Conservation (phyloP, 768 basidiomycete genomes). For the Clathrus columnatus region DNA sequence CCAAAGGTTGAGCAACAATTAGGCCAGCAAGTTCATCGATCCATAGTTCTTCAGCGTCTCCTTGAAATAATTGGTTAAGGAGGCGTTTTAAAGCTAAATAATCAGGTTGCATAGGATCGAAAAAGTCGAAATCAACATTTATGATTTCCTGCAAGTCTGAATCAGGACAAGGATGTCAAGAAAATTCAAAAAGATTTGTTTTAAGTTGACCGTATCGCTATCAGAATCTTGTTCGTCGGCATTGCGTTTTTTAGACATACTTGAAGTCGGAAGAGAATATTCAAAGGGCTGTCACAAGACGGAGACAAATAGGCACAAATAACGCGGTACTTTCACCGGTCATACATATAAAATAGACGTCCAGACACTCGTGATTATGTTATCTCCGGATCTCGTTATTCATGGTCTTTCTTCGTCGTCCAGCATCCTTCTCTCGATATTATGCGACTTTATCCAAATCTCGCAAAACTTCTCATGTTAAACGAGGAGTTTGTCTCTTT, state of each 20-base stretch:
- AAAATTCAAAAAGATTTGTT: not conserved
- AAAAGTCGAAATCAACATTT: constrained; percentile 91
- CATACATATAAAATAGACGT: too few species aligned
- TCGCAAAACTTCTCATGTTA: too few species aligned
- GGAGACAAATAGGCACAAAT: too few species aligned
- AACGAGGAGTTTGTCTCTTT: too few species aligned
- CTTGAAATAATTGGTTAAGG: constrained; percentile 42
- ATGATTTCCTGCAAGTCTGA: constrained; percentile 46
- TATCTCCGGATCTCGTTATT: too few species aligned
- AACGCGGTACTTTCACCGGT: too few species aligned
- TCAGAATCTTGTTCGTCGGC: not conserved
- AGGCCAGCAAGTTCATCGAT: constrained; percentile 72
- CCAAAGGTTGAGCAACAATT: constrained; percentile 59
- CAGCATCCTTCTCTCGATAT: too few species aligned
- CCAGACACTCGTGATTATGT: too few species aligned
- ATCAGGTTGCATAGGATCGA: constrained; percentile 76
- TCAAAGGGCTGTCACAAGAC: too few species aligned
- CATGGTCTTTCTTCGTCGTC: too few species aligned
- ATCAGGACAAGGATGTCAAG: not conserved
- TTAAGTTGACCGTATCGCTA: not conserved
- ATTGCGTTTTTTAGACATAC: not conserved
- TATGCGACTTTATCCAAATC: too few species aligned
- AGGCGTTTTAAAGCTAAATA: constrained; percentile 60
- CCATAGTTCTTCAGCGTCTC: constrained; percentile 65
- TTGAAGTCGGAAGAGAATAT: too few species aligned